These are phyloP conservation scores for Solanum hybrid DNA, from an alignment of 305 asterid genomes.

Conservation along the genomic window DNA sequence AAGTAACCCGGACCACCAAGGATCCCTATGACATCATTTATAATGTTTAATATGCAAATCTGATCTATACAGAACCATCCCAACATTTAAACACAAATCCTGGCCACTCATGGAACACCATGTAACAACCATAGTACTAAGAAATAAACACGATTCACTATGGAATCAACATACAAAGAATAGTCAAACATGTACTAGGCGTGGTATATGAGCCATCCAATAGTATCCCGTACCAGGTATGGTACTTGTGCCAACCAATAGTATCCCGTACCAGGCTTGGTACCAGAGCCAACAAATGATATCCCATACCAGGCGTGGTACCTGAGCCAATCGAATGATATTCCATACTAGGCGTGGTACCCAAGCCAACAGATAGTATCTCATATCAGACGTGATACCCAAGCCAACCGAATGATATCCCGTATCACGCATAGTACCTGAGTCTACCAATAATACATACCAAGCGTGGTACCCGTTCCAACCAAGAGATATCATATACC, in stretches of 20 bases:
- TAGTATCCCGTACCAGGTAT: neutral
- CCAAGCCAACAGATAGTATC: neutral
- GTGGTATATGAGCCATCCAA: neutral
- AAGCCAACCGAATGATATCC: neutral
- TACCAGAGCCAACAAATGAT: neutral
- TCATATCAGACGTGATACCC: neutral
- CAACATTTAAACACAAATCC: neutral
- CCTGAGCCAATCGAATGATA: neutral
- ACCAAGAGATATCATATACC: neutral
- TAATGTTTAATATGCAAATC: neutral
- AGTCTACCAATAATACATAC: neutral
- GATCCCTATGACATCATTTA: neutral
- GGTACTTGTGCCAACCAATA: neutral
- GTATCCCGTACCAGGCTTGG: neutral
- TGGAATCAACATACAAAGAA: neutral
- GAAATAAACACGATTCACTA: neutral
- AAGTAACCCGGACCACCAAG: neutral
- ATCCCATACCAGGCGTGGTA: neutral
- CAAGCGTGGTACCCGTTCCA: neutral
- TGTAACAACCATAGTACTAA: neutral
- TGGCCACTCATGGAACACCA: neutral
- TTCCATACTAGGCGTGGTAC: neutral
- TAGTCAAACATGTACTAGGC: neutral
- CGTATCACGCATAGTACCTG: neutral
- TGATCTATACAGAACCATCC: neutral